Evolutionary conservation across 2,329 filamentous ascomycete species (phyloP).

Genomic region (Pseudogymnoascus sp.): DNA sequence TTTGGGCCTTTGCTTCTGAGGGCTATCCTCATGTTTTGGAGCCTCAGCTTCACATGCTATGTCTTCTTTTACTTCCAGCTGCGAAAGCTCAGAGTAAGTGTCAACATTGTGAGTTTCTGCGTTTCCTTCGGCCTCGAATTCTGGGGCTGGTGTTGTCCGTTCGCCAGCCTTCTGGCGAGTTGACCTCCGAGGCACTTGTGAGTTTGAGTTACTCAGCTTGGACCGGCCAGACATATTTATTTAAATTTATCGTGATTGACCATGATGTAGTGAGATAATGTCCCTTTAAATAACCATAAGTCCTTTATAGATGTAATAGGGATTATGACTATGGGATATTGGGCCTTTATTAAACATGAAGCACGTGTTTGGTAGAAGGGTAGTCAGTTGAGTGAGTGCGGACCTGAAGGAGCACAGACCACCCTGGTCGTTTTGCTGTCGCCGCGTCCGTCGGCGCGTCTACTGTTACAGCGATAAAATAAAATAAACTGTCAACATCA

Average conservation of each 20-base stretch:
- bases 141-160: background rate
- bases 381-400: background rate
- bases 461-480: background rate
- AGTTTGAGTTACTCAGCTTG: slow-evolving; percentile 3
- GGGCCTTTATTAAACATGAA: background rate
- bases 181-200: background rate
- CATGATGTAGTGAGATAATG: background rate
- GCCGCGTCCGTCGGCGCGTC: slow-evolving; percentile 5
- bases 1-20: background rate
- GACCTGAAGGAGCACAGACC: background rate
- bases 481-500: slow-evolving; percentile 1
- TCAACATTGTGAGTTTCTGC: background rate
- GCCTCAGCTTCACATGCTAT: background rate
- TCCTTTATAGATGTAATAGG: background rate
- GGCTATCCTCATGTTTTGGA: background rate
- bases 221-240: background rate
- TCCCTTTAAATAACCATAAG: background rate
- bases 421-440: background rate
- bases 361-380: background rate
- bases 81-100: background rate
- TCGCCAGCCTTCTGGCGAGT: background rate
- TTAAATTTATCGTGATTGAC: background rate
- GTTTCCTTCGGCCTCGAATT: background rate
- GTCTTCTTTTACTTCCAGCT: background rate
- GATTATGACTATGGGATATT: background rate